Base-by-base conservation (phyloP, 495 filamentous ascomycete genomes). In the Annulohypoxylon stygium region DNA sequence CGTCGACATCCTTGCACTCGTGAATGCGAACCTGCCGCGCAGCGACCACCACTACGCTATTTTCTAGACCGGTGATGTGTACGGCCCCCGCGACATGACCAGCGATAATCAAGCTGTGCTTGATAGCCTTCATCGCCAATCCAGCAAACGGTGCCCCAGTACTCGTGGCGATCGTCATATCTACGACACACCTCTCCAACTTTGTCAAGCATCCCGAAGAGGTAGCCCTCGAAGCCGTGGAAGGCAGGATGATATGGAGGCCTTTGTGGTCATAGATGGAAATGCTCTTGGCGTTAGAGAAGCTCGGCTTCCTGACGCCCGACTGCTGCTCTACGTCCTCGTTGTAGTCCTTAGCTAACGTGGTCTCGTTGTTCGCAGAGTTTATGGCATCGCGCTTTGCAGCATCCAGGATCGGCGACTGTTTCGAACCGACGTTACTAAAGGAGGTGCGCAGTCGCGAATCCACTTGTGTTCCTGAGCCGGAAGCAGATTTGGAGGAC, bases 11-110 rank as follows among this genome's bases (percentile, higher is more conserved):
- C 33, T 82, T 83, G 76, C 93, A 96, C 61, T 94, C 89, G 72
- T 99, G 97, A 85, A 99, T 94, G 16, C 97, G 88, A 74, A 97
- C 91, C 77, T 99, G 97, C 14, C 92, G 86, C 55, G 91, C 91
- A 3, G 88, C 83, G 0, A 97, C 88, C 9, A 97, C 88, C 18
- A 99, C 78, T 34, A 92, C 88, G 73, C 90, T 92, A 67, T 93
- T 85, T 58, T 86, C 77, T n/a, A 97, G 81, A 1, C 82, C 85
- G 0, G 95, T 98, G 25, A 97, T 85, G 75, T 98, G 95, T 4
- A 89, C 88, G 2, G 97, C 88, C 0, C 97, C 95, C 61, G 87
- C 84, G 23, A 97, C 90, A 26, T 88, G 87, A 2, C 93, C 93
- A 48, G 92, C 93, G 20, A 97, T 81, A 25, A 98, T 80, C 4